Conservation (phyloP, 2,329 filamentous ascomycete species). For the Fonsecaea monophora region DNA sequence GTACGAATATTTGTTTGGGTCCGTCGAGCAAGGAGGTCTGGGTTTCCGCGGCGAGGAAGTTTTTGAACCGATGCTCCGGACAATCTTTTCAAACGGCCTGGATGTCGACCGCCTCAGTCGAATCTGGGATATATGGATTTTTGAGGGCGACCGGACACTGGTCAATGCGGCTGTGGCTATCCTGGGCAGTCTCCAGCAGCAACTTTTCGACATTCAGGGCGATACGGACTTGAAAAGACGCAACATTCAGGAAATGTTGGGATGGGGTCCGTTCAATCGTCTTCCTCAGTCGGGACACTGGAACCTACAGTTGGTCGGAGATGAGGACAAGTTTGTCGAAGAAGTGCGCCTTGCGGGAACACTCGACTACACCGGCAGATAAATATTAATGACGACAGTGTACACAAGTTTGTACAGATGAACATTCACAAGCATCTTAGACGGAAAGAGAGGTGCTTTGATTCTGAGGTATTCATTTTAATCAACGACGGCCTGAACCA, state of each 20-base stretch:
- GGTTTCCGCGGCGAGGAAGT: slow-evolving; percentile 49
- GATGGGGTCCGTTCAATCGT: slow-evolving; percentile 46
- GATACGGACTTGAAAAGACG: slow-evolving; percentile 46
- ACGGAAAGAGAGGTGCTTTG: slow-evolving; percentile 1
- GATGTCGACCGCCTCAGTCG: slow-evolving; percentile 61
- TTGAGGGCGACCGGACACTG: slow-evolving; percentile 63
- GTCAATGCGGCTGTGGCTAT: slow-evolving; percentile 54
- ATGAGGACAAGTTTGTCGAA: slow-evolving; percentile 52
- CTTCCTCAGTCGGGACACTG: slow-evolving; percentile 51
- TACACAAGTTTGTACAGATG: slow-evolving; percentile 25
- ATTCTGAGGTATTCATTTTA: slow-evolving; percentile 3
- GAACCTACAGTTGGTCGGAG: slow-evolving; percentile 48
- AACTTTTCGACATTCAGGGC: slow-evolving; percentile 49
- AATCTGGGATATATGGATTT: slow-evolving; percentile 67
- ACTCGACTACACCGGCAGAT: slow-evolving; percentile 42
- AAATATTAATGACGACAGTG: slow-evolving; percentile 24
- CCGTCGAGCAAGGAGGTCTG: slow-evolving; percentile 39
- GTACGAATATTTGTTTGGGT: slow-evolving; percentile 59
- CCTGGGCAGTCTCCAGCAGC: slow-evolving; percentile 52
- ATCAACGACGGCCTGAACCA: slow-evolving; percentile 25
- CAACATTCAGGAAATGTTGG: slow-evolving; percentile 42
- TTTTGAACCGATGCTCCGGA: slow-evolving; percentile 62
- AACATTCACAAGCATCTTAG: slow-evolving; percentile 12
- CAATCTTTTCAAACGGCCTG: slow-evolving; percentile 59
- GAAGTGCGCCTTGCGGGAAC: slow-evolving; percentile 53